Evolutionary conservation across 202 grass and related monocot genomes (phyloP), one percentile per base, ranked within the genome.

Genomic region (Saccharum hybrid): DNA sequence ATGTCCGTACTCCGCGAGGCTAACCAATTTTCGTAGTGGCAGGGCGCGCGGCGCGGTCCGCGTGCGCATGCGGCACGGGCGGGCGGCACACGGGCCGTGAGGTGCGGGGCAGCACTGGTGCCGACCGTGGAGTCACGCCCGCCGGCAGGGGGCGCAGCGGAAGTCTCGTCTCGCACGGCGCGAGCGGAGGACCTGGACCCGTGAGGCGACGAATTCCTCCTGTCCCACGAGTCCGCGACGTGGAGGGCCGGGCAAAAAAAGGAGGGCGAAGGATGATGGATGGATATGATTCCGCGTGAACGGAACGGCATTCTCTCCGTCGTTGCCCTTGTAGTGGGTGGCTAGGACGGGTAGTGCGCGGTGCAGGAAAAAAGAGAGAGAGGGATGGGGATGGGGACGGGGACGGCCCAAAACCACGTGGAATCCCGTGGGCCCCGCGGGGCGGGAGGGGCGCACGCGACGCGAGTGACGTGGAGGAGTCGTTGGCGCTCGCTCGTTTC

Each of bases 321-420:
- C 51, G 51, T n/a, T n/a, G 54, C 19, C 18, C 18, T 56, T 2
- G 52, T n/a, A 19, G 52, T 48, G 51, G 4, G 46, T 45, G 12
- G 45, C 45, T 48, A n/a, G 18, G 7, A n/a, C 51, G 51, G 41
- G 49, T 6, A 16, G 52, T 57, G 52, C 52, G 52, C 52, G 52
- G 52, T 8, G 19, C 18, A 19, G 52, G 19, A 19, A 56, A 54
- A 54, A 2, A 4, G 2, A 34, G n/a, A n/a, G n/a, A n/a, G n/a
- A n/a, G n/a, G n/a, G n/a, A n/a, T n/a, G n/a, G 6, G 23, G 21
- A 67, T 5, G 9, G 22, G 22, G 3, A 54, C 1, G 12, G n/a
- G 10, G 40, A 10, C 33, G 40, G 66, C 14, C 43, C 8, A 30
- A 72, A 75, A 75, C 77, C 77, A 81, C 70, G 48, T 81, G 78